Base-by-base conservation (phyloP, 306 rosid species). In the Pyrus pyrifolia region DNA sequence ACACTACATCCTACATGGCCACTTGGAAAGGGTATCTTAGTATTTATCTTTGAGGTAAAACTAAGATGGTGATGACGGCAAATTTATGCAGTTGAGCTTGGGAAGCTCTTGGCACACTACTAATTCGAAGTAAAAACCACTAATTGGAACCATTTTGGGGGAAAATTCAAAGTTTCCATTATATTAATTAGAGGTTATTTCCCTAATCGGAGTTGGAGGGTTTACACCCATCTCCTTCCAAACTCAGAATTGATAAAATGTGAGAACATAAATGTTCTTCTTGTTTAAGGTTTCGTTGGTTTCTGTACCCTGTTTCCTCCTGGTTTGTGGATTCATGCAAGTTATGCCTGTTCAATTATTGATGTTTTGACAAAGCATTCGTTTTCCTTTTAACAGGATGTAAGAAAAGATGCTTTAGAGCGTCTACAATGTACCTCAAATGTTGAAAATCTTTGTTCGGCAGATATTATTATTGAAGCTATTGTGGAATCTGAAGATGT, bases 401-500 rank as follows among this genome's bases (percentile, higher is more conserved):
- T 62, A 1, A 87, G 81, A 46, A 74, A 67, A 7, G 80, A 79
- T 35, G 91, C 87, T 67, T 72, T 90, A 75, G 71, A 78, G 74
- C 91, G 87, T 53, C 73, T 94, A 51, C 80, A 70, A 67, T 89
- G 53, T 66, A 86, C 90, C 57, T 67, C 88, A 44, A 72, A 87
- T 71, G 71, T 94, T 82, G 86, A 91, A 68, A 97, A 90, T 17
- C 85, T 94, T 55, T 71, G 66, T 61, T 10, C 64, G 1, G 95
- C 94, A 33, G 97, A 94, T 86, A 46, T 90, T 29, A 61, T 94
- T 29, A 85, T 94, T 60, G 98, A 94, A 81, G 97, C 93, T 76
- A 85, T 94, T 61, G 93, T 89, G 61, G 98, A 94, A 84, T 91
- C 90, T 35, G 98, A 94, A 89, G 95, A 84, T 30, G 86, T 82